Conservation (phyloP, 352 stramenopile genomes). For the Phytophthora rubi region DNA sequence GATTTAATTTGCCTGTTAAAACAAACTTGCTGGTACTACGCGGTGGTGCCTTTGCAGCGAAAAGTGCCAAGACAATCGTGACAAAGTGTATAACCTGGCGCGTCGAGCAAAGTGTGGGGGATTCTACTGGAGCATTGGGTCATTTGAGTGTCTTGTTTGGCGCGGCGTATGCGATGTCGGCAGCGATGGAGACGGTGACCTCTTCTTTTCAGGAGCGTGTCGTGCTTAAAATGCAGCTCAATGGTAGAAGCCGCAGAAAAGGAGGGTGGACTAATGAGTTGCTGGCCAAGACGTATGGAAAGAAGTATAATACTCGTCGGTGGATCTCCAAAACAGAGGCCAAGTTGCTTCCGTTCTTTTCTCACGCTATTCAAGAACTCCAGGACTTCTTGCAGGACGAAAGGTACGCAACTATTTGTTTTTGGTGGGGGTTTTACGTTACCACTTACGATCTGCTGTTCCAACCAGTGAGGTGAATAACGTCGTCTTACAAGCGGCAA, state of each 20-base stretch:
- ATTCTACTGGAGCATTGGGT: slow-evolving; percentile 41
- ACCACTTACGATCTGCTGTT: not conserved
- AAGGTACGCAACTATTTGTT: slow-evolving; percentile 35
- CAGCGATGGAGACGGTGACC: slow-evolving; percentile 49
- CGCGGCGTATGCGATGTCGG: slow-evolving; percentile 34
- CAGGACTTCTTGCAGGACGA: slow-evolving; percentile 61
- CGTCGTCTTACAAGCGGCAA: slow-evolving; percentile 34
- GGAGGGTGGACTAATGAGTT: slow-evolving; percentile 61
- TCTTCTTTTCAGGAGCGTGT: slow-evolving; percentile 67
- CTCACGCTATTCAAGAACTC: slow-evolving; percentile 65
- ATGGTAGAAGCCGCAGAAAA: slow-evolving; percentile 33
- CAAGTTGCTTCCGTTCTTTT: slow-evolving; percentile 70
- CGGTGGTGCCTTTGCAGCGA: slow-evolving; percentile 43
- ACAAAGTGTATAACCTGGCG: slow-evolving; percentile 59
- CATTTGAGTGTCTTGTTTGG: slow-evolving; percentile 60
- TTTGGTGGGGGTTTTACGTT: not conserved
- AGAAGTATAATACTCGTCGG: slow-evolving; percentile 60
- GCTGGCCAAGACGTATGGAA: slow-evolving; percentile 61
- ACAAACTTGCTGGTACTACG: slow-evolving; percentile 60
- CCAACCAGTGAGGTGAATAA: slow-evolving; percentile 38
- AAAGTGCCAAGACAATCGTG: slow-evolving; percentile 41
- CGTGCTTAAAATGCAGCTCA: slow-evolving; percentile 71
- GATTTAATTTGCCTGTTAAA: slow-evolving; percentile 60
- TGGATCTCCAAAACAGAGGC: slow-evolving; percentile 66
- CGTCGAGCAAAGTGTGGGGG: slow-evolving; percentile 41